These are phyloP conservation scores for Penicillium maclennaniae DNA, from an alignment of 495 filamentous ascomycete genomes.

Conservation along the genomic window DNA sequence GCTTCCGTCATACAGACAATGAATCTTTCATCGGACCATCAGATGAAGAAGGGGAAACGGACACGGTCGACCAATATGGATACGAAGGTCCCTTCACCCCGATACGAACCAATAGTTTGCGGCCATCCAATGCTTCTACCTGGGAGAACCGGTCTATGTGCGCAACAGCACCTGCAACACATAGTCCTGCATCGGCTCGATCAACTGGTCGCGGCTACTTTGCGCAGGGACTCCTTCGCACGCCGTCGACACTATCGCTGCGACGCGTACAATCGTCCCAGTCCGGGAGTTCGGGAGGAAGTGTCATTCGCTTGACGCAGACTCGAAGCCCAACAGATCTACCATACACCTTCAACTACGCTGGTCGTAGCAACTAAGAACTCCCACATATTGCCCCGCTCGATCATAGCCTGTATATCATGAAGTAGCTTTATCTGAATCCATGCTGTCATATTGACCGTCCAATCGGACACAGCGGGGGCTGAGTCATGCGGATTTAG, in stretches of 20 bases:
- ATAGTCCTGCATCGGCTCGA: slow-evolving; percentile 15
- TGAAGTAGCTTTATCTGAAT: not conserved
- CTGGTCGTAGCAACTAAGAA: slow-evolving; percentile 15
- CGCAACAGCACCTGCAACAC: slow-evolving; percentile 28
- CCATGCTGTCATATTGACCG: not conserved
- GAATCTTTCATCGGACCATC: slow-evolving; percentile 43
- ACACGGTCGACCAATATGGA: slow-evolving; percentile 31
- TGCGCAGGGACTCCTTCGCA: slow-evolving; percentile 15
- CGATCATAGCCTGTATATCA: slow-evolving; percentile 21
- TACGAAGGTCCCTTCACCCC: slow-evolving; percentile 17
- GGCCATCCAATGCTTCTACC: slow-evolving; percentile 29
- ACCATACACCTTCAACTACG: slow-evolving; percentile 41
- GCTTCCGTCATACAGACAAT: slow-evolving; percentile 26
- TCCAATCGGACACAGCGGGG: slow-evolving; percentile 16
- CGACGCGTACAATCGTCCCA: slow-evolving; percentile 33
- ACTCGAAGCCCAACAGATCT: slow-evolving; percentile 36
- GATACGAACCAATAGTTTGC: slow-evolving; percentile 30
- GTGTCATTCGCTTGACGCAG: slow-evolving; percentile 45
- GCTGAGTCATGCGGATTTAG: slow-evolving; percentile 23
- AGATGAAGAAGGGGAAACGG: slow-evolving; percentile 46
- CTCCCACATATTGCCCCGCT: not conserved
- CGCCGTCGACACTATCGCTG: slow-evolving; percentile 37
- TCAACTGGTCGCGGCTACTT: slow-evolving; percentile 12
- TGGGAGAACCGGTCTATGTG: slow-evolving; percentile 32
- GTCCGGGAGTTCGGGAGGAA: slow-evolving; percentile 40